Conservation (phyloP, 805 yeast genomes). For the Candida krabiensis region DNA sequence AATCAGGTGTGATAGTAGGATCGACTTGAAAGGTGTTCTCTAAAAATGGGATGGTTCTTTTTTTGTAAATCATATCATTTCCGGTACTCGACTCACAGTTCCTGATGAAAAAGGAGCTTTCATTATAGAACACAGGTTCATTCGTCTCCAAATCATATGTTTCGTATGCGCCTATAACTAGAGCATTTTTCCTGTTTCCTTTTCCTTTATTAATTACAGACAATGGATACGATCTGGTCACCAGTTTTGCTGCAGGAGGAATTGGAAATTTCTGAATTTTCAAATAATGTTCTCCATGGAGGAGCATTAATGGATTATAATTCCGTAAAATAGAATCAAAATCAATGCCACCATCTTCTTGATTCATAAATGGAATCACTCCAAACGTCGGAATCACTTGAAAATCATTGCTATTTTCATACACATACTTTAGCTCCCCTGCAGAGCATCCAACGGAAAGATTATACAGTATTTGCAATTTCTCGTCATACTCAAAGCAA, state of each 20-base stretch:
- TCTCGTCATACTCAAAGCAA: slow-evolving; percentile 58
- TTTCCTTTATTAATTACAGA: slow-evolving; percentile 69
- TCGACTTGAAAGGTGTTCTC: slow-evolving; percentile 56
- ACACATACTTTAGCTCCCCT: slow-evolving; percentile 72
- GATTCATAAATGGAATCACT: slow-evolving; percentile 79
- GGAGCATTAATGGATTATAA: slow-evolving; percentile 84
- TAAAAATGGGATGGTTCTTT: slow-evolving; percentile 57
- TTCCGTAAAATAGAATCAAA: slow-evolving; percentile 65
- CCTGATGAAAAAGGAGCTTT: slow-evolving; percentile 81
- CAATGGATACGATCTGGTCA: slow-evolving; percentile 64
- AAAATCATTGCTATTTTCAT: slow-evolving; percentile 75
- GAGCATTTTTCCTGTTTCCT: slow-evolving; percentile 66
- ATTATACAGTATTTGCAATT: slow-evolving; percentile 81
- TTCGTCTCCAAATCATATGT: slow-evolving; percentile 68
- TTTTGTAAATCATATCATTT: slow-evolving; percentile 42
- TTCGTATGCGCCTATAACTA: slow-evolving; percentile 70
- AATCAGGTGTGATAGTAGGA: slow-evolving; percentile 58
- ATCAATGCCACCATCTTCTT: slow-evolving; percentile 54
- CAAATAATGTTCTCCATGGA: slow-evolving; percentile 95
- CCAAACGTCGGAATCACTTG: slow-evolving; percentile 89
- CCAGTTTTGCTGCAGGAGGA: slow-evolving; percentile 66
- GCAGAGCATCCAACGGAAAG: slow-evolving; percentile 85
- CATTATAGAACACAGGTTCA: slow-evolving; percentile 74
- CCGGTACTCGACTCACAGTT: slow-evolving; percentile 64
- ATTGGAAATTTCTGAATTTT: slow-evolving; percentile 74